These are phyloP conservation scores for Echinosophora koreensis DNA, from an alignment of 306 rosid genomes.

Conservation along the genomic window DNA sequence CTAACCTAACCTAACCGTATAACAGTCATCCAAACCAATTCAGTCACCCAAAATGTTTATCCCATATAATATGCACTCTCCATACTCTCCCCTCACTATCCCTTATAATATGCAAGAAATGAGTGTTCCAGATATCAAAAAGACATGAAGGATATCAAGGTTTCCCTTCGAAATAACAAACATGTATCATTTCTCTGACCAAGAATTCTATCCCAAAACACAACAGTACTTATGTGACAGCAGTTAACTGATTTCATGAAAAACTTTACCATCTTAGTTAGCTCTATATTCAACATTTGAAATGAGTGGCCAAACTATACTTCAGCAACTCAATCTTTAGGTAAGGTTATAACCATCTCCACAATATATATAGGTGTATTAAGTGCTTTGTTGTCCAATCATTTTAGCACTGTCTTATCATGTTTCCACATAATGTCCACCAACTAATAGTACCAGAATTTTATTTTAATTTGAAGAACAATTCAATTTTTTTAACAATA, in stretches of 20 bases:
- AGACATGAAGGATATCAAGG: slow-evolving; percentile 1
- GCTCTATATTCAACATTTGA: slow-evolving; percentile 1
- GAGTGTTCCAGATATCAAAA: background rate
- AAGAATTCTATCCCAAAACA: slow-evolving; percentile 2
- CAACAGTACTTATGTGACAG: background rate
- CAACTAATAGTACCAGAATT: background rate
- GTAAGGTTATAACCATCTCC: background rate
- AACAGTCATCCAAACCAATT: too few species aligned
- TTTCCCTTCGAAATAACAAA: slow-evolving; percentile 23
- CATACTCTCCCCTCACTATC: background rate
- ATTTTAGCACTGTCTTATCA: slow-evolving; percentile 2
- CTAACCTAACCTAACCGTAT: too few species aligned
- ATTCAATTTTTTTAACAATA: background rate
- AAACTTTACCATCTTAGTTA: background rate
- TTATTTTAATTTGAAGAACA: background rate
- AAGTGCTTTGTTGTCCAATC: background rate
- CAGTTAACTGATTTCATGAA: slow-evolving; percentile 24
- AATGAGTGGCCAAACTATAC: background rate
- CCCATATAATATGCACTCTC: too few species aligned
- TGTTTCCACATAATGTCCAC: background rate
- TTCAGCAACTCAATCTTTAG: background rate
- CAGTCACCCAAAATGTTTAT: too few species aligned
- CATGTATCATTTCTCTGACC: slow-evolving; percentile 15
- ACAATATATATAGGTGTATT: background rate
- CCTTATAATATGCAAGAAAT: slow-evolving; percentile 8